Percentiles rank a stretch among this genome's conserved stretches.
phyloP scores from a whole-genome alignment of 129 eudicot genomes.

The Escallonia herrerae region DNA sequence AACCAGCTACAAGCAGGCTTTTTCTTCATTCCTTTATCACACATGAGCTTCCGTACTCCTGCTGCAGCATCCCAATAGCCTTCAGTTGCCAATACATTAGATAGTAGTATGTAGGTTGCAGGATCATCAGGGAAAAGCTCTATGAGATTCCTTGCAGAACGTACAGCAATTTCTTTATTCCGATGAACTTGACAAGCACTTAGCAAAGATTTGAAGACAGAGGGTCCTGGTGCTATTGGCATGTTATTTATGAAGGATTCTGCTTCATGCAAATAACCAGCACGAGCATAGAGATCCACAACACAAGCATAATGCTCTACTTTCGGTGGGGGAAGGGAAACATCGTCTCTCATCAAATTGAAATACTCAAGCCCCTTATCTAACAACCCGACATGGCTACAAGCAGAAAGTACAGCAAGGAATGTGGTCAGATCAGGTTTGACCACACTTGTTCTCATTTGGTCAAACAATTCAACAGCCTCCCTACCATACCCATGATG shows the following conservation, averaged over 20 bases:
- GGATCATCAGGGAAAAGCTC: constrained; percentile 52
- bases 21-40: constrained; percentile 37
- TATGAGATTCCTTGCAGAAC: constrained; percentile 33
- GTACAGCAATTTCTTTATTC: constrained; percentile 44
- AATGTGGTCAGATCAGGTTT: constrained; percentile 49
- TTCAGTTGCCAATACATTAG: constrained; percentile 39
- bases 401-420: constrained; percentile 52
- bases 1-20: constrained; percentile 54
- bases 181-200: constrained; percentile 54
- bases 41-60: constrained; percentile 34
- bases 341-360: constrained; percentile 39
- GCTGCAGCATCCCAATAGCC: constrained; percentile 62
- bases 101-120: constrained; percentile 47
- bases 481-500: constrained; percentile 53
- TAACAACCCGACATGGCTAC: constrained; percentile 65
- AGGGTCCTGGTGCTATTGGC: constrained; percentile 45
- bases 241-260: constrained; percentile 43
- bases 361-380: constrained; percentile 51
- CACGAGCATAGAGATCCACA: constrained; percentile 60
- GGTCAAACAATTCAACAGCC: constrained; percentile 44
- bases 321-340: constrained; percentile 28
- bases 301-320: constrained; percentile 61
- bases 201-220: constrained; percentile 47
- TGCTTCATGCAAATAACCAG: constrained; percentile 55
- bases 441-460: constrained; percentile 34